Percentiles rank a stretch among this genome's conserved stretches.
Conservation (phyloP, 208 protist genomes). For the Leishmania tropica region DNA sequence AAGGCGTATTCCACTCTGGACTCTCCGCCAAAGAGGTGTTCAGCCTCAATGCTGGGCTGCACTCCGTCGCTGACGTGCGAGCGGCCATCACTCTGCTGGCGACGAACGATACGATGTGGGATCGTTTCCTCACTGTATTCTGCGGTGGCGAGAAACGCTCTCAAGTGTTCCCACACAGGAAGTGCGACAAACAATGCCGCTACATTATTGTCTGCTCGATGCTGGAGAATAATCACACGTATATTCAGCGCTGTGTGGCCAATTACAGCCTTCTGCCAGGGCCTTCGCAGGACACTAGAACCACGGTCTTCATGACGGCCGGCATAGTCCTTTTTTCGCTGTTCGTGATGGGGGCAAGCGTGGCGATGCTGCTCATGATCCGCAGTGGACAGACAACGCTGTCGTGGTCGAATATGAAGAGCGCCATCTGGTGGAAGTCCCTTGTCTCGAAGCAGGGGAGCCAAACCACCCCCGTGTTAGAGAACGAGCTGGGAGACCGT, state of each 20-base stretch:
- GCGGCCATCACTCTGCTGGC: conserved; percentile 20
- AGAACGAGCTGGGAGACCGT: neutral
- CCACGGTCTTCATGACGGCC: neutral
- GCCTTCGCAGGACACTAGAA: neutral
- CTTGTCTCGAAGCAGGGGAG: neutral
- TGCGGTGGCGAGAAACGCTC: conserved; percentile 37
- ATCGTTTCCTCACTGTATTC: conserved; percentile 45
- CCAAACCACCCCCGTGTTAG: neutral
- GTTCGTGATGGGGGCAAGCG: neutral
- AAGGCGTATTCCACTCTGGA: conserved; percentile 41
- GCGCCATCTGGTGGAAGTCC: conserved; percentile 12
- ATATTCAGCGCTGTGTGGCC: conserved; percentile 43
- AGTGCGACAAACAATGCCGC: conserved; percentile 59
- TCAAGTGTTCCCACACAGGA: conserved; percentile 35
- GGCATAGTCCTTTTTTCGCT: conserved; percentile 9
- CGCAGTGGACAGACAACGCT: conserved; percentile 16
- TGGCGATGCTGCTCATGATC: conserved; percentile 17
- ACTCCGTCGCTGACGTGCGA: conserved; percentile 23
- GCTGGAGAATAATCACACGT: conserved; percentile 32
- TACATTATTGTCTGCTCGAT: conserved; percentile 56
- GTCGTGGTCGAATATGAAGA: neutral
- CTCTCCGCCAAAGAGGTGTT: conserved; percentile 36
- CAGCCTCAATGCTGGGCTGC: conserved; percentile 29
- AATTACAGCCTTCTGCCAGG: neutral
- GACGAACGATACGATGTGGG: conserved; percentile 44